Percentiles rank a stretch among this genome's conserved stretches.
Evolutionary conservation across 805 yeast genomes (phyloP).

Genomic region (Sugiyamaella lignohabitans): DNA sequence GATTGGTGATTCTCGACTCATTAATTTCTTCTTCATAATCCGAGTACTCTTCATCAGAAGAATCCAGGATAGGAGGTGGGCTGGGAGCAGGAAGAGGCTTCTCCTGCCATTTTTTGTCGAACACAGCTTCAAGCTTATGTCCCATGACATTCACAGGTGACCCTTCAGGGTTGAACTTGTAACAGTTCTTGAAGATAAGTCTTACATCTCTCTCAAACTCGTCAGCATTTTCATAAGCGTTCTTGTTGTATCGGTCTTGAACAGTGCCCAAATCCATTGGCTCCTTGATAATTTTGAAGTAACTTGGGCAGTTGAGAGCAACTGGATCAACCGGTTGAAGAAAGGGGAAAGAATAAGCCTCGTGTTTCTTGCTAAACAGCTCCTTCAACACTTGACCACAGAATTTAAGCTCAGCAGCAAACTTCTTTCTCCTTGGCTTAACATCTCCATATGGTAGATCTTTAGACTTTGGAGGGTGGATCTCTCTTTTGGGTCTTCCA

Average conservation of each 20-base stretch:
- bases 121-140: slow-evolving; percentile 77
- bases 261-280: slow-evolving; percentile 96
- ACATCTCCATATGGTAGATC: slow-evolving; percentile 82
- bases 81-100: slow-evolving; percentile 66
- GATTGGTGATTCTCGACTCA: slow-evolving; percentile 53
- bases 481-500: slow-evolving; percentile 82
- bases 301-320: slow-evolving; percentile 86
- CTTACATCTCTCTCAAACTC: slow-evolving; percentile 80
- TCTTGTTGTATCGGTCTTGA: slow-evolving; percentile 70
- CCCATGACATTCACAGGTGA: slow-evolving; percentile 96
- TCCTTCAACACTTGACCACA: slow-evolving; percentile 80
- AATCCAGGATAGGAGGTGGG: slow-evolving; percentile 39
- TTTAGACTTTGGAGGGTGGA: slow-evolving; percentile 93
- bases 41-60: slow-evolving; percentile 38
- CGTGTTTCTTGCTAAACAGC: slow-evolving; percentile 68
- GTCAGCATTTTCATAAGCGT: slow-evolving; percentile 82
- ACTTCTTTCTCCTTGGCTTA: slow-evolving; percentile 86
- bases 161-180: slow-evolving; percentile 92
- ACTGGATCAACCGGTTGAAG: slow-evolving; percentile 92
- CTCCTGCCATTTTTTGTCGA: slow-evolving; percentile 83
- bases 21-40: slow-evolving; percentile 31
- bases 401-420: slow-evolving; percentile 81
- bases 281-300: slow-evolving; percentile 73
- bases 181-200: slow-evolving; percentile 82
- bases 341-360: slow-evolving; percentile 81